phyloP scores from a whole-genome alignment of 208 protist species.

The Blastocrithidia nonstop region DNA sequence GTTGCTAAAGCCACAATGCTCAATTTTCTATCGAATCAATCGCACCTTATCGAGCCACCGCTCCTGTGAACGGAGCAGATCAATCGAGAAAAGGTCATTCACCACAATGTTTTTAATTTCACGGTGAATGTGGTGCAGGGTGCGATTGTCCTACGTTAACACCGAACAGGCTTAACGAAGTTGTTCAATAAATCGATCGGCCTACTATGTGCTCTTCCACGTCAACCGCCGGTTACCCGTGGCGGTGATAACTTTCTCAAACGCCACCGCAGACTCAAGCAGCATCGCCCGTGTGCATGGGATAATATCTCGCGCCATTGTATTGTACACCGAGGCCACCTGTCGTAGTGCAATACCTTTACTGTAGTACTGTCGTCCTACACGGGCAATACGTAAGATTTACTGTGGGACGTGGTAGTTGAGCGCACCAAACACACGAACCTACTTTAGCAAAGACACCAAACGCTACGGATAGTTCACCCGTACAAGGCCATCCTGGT shows the following conservation, averaged over 20 bases:
- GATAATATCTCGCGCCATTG: conserved; percentile 83
- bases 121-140: conserved; percentile 84
- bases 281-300: conserved; percentile 81
- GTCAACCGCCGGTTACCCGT: conserved; percentile 67
- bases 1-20: conserved; percentile 69
- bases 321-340: conserved; percentile 88
- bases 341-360: conserved; percentile 83
- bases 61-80: conserved; percentile 84
- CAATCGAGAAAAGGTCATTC: conserved; percentile 84
- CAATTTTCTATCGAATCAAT: conserved; percentile 79
- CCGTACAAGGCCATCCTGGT: conserved; percentile 50
- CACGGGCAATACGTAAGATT: conserved; percentile 45
- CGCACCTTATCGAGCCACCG: conserved; percentile 86
- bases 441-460: conserved; percentile 81
- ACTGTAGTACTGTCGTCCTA: conserved; percentile 59
- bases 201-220: conserved; percentile 65
- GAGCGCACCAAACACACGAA: conserved; percentile 66
- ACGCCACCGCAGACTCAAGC: conserved; percentile 69
- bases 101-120: conserved; percentile 70
- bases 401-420: conserved; percentile 48
- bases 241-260: conserved; percentile 85
- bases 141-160: conserved; percentile 85
- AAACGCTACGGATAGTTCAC: conserved; percentile 84
- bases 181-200: conserved; percentile 70
- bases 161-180: conserved; percentile 68